Evolutionary conservation across 352 stramenopile species (phyloP).

Genomic region (Globisporangium apiculatum): DNA sequence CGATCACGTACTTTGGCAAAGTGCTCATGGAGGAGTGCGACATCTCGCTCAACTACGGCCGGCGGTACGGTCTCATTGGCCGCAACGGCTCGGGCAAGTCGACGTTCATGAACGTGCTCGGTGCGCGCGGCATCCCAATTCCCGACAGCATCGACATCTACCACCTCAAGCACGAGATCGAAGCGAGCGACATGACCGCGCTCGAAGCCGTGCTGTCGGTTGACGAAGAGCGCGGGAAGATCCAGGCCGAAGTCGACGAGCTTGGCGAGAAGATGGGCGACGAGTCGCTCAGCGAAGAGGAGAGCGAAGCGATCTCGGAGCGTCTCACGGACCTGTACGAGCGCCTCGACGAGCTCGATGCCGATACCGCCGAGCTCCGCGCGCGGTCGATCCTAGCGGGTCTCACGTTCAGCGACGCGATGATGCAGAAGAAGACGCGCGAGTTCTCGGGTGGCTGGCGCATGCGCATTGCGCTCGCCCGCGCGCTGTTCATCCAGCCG

Average conservation of each 20-base stretch:
- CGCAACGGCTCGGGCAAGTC: constrained; percentile 95
- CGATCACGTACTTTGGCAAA: constrained; percentile 95
- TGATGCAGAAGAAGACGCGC: constrained; percentile 92
- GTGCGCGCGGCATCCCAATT: constrained; percentile 91
- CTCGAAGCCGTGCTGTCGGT: constrained; percentile 94
- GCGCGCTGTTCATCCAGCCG: constrained; percentile 96
- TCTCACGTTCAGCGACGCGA: constrained; percentile 94
- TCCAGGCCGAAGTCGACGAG: constrained; percentile 90
- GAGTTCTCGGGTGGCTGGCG: constrained; percentile 95
- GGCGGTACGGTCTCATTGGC: constrained; percentile 96
- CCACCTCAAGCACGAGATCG: constrained; percentile 95
- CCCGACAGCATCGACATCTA: constrained; percentile 96
- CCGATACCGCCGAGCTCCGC: constrained; percentile 89
- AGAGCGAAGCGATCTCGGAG: constrained; percentile 81
- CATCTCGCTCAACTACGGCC: constrained; percentile 96
- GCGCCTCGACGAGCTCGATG: constrained; percentile 93
- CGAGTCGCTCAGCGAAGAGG: constrained; percentile 85
- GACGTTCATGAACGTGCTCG: constrained; percentile 97
- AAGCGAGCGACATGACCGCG: constrained; percentile 91
- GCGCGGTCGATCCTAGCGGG: constrained; percentile 92
- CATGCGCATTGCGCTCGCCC: constrained; percentile 94
- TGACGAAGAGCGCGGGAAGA: constrained; percentile 90
- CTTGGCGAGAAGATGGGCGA: constrained; percentile 90
- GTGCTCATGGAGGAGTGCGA: constrained; percentile 94
- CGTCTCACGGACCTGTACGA: constrained; percentile 93